Evolutionary conservation across 2,329 filamentous ascomycete genomes (phyloP).

Genomic region (Sclerotiophoma versabilis): DNA sequence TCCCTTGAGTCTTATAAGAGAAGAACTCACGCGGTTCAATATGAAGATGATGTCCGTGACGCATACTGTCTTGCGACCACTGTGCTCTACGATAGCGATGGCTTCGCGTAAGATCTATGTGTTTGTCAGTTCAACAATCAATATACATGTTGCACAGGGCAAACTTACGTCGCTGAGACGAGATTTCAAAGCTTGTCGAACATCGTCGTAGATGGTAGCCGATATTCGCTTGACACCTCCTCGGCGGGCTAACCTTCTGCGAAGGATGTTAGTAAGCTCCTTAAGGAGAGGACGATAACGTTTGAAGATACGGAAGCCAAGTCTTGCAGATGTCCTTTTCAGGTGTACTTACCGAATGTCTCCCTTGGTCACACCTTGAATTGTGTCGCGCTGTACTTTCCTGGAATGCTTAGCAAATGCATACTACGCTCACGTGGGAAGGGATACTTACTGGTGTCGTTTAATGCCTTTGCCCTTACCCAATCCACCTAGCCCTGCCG

Average conservation of each 20-base stretch:
- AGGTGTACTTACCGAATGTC: conserved; percentile 43
- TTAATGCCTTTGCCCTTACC: conserved; percentile 30
- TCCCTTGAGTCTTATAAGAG: background rate
- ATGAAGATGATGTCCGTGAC: conserved; percentile 43
- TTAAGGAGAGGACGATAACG: too few species aligned
- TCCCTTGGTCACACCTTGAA: conserved; percentile 44
- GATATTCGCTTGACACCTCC: conserved; percentile 81
- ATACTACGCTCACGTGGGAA: too few species aligned
- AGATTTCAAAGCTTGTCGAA: conserved; percentile 59
- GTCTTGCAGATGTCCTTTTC: background rate
- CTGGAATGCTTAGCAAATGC: conserved; percentile 24
- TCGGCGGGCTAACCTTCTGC: conserved; percentile 72
- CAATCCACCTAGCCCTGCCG: conserved; percentile 24
- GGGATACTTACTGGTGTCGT: conserved; percentile 33
- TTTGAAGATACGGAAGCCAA: too few species aligned
- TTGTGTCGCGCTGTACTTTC: conserved; percentile 43
- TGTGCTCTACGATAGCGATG: conserved; percentile 34
- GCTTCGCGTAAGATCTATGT: conserved; percentile 34
- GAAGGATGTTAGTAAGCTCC: conserved; percentile 13
- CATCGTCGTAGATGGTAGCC: conserved; percentile 67
- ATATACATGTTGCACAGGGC: too few species aligned
- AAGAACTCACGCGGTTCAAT: conserved; percentile 37
- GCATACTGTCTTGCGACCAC: conserved; percentile 38
- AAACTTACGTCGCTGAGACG: conserved; percentile 52
- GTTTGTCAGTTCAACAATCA: background rate